A percentile compares a stretch with the other conserved stretches of the same genome.
Conservation (phyloP, 2,329 filamentous ascomycete species). For the Pseudocercospora fuligena region DNA sequence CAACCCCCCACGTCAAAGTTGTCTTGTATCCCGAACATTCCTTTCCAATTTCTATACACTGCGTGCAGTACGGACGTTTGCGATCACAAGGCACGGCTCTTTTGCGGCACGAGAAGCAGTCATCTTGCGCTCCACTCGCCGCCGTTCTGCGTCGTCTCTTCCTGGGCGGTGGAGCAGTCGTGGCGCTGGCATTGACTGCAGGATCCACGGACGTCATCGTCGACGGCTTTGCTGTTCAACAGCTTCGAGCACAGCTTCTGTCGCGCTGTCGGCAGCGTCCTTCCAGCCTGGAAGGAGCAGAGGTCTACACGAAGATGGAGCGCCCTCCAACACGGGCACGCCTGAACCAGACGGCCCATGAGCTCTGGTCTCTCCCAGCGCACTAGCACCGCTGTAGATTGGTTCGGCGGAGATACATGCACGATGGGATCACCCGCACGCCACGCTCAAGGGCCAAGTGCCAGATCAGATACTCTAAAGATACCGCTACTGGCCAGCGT, state of each 20-base stretch:
- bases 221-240: background rate
- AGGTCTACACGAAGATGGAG: background rate
- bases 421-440: constrained; percentile 14
- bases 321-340: background rate
- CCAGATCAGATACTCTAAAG: background rate
- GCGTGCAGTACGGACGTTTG: constrained; percentile 89
- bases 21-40: constrained; percentile 97
- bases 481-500: background rate
- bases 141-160: constrained; percentile 87
- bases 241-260: background rate
- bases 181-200: constrained; percentile 12
- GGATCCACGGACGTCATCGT: constrained; percentile 24
- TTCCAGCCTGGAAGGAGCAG: constrained; percentile 8
- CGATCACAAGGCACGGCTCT: constrained; percentile 85
- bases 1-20: constrained; percentile 93
- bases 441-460: background rate
- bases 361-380: constrained; percentile 13
- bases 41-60: constrained; percentile 87
- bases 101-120: constrained; percentile 93
- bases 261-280: background rate
- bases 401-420: constrained; percentile 11
- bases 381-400: constrained; percentile 17
- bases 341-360: background rate
- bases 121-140: constrained; percentile 85
- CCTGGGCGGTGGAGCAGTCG: constrained; percentile 40